Conservation (phyloP, 441 rosid genomes). For the Jatropha multifida region DNA sequence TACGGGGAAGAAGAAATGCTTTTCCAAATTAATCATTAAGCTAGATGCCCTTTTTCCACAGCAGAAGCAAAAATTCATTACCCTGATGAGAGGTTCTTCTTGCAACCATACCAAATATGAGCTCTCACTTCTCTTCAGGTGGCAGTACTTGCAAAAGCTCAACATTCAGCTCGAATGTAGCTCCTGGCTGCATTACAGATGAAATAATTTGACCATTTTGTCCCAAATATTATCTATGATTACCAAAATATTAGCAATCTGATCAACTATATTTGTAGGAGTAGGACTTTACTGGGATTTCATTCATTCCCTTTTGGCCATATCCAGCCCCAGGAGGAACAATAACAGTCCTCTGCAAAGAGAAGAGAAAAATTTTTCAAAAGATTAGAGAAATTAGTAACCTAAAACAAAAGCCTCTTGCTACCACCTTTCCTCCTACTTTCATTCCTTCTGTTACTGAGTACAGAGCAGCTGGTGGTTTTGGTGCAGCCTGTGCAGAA, state of each 20-base stretch:
- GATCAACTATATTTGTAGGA: not conserved
- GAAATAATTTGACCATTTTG: not conserved
- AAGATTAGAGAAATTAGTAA: not conserved
- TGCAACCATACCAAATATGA: not conserved
- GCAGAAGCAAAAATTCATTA: not conserved
- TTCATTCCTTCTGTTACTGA: constrained; percentile 77
- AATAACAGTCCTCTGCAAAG: constrained; percentile 73
- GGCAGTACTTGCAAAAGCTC: constrained; percentile 72
- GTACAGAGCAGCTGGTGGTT: constrained; percentile 94
- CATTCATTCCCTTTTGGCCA: constrained; percentile 84
- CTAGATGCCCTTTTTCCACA: not conserved
- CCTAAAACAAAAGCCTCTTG: not conserved
- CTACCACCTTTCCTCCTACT: constrained; percentile 88
- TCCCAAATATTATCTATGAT: not conserved
- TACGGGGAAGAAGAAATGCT: not conserved
- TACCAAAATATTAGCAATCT: not conserved
- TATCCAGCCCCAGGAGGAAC: constrained; percentile 89
- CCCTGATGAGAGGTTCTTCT: not conserved
- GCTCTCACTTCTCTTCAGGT: constrained; percentile 43
- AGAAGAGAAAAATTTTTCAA: constrained; percentile 9
- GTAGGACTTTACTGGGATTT: constrained; percentile 65
- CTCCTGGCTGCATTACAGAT: constrained; percentile 65
- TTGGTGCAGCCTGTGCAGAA: constrained; percentile 95
- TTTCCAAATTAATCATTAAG: not conserved
- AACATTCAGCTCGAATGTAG: constrained; percentile 72